Conservation (phyloP, 2,329 filamentous ascomycete species). For the Verticillium isaacii region DNA sequence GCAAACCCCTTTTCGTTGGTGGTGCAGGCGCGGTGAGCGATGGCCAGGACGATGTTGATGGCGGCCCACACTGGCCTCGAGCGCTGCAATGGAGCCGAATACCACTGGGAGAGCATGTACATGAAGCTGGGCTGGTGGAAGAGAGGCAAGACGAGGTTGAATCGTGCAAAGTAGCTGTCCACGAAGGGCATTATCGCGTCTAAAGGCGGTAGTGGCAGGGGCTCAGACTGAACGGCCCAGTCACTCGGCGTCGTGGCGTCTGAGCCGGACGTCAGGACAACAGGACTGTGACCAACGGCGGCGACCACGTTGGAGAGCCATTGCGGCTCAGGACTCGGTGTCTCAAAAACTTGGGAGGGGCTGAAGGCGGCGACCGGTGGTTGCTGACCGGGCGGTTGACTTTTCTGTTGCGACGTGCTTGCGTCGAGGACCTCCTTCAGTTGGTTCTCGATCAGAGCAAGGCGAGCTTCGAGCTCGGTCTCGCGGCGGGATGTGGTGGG, state of each 20-base stretch:
- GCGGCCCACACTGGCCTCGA: conserved; percentile 24
- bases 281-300: neutral
- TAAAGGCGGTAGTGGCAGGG: conserved; percentile 15
- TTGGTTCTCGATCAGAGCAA: conserved; percentile 23
- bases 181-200: conserved; percentile 28
- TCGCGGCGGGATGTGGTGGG: neutral
- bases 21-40: conserved; percentile 24
- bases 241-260: neutral
- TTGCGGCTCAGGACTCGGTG: neutral
- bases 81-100: conserved; percentile 17
- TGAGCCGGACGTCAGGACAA: neutral
- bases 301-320: neutral
- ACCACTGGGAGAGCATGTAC: conserved; percentile 28
- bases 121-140: conserved; percentile 31
- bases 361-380: neutral
- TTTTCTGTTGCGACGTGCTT: neutral
- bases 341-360: neutral
- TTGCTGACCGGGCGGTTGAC: neutral
- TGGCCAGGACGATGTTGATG: conserved; percentile 32
- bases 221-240: neutral
- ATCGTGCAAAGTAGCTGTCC: conserved; percentile 29
- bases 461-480: conserved; percentile 17
- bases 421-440: conserved; percentile 24
- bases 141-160: conserved; percentile 30
- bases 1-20: conserved; percentile 14